Evolutionary conservation across 768 basidiomycete genomes (phyloP).

Genomic region (Asterophora lycoperdoides): DNA sequence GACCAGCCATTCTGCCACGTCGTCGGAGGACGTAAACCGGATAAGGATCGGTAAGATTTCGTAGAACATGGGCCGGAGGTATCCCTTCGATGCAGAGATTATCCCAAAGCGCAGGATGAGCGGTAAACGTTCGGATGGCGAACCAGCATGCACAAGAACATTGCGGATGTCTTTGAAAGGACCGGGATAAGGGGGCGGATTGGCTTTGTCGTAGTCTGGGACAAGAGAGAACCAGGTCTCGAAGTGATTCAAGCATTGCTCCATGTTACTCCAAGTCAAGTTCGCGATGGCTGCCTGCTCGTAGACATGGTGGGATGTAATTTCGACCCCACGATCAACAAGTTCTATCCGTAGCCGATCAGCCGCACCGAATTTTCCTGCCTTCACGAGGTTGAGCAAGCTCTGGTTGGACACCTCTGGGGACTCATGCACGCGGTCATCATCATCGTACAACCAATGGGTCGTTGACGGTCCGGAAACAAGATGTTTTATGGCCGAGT

Average conservation of each 20-base stretch:
- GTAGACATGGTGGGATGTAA: constrained; percentile 14
- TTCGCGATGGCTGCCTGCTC: constrained; percentile 16
- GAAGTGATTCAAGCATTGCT: constrained; percentile 6
- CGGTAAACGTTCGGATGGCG: constrained; percentile 10
- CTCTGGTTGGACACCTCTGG: constrained; percentile 5
- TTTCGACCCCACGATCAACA: constrained; percentile 6
- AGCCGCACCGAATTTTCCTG: constrained; percentile 16
- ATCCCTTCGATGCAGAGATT: constrained; percentile 20
- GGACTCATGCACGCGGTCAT: not conserved
- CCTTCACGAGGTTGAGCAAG: constrained; percentile 12
- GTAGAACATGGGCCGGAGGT: constrained; percentile 14
- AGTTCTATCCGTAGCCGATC: constrained; percentile 16
- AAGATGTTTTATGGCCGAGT: constrained; percentile 11
- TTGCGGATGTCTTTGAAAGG: constrained; percentile 10
- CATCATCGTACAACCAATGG: constrained; percentile 6
- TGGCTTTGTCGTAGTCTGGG: constrained; percentile 7
- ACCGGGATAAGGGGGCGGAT: not conserved
- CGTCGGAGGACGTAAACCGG: constrained; percentile 7
- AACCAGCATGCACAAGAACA: constrained; percentile 15
- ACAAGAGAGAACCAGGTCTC: constrained; percentile 18
- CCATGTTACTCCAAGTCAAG: constrained; percentile 12
- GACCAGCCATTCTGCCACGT: constrained; percentile 8
- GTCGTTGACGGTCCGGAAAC: constrained; percentile 5
- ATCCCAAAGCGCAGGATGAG: constrained; percentile 17
- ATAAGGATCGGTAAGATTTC: constrained; percentile 14